Conservation (phyloP, 305 asterid genomes). For the Andrographis paniculata region DNA sequence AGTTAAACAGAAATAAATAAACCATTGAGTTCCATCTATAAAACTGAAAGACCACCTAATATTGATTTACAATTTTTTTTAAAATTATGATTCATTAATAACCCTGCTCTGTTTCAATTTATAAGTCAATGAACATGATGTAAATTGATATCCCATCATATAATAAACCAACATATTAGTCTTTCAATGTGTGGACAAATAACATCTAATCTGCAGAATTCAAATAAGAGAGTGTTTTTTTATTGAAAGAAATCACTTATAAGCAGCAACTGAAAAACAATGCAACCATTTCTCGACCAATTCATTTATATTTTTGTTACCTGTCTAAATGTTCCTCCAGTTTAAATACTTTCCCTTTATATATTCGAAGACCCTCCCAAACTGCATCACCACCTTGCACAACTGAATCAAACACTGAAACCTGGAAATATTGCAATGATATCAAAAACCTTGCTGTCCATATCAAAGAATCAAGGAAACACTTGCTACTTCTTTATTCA, state of each 20-base stretch:
- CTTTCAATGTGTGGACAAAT: too few relatives aligned
- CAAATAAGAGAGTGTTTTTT: neutral
- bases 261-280: neutral
- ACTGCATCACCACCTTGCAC: slow-evolving; percentile 99
- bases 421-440: slow-evolving; percentile 29
- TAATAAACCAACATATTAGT: too few relatives aligned
- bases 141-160: neutral
- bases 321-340: slow-evolving; percentile 95
- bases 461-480: slow-evolving; percentile 6
- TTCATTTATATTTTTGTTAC: slow-evolving; percentile 22
- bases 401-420: slow-evolving; percentile 87
- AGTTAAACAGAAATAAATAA: too few relatives aligned
- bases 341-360: slow-evolving; percentile 75
- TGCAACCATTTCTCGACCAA: neutral
- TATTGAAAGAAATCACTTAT: neutral
- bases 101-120: neutral
- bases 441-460: slow-evolving; percentile 7
- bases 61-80: too few relatives aligned
- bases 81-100: neutral
- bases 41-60: too few relatives aligned
- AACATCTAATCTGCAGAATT: too few relatives aligned
- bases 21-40: too few relatives aligned
- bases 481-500: neutral
- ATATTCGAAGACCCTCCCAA: slow-evolving; percentile 97
- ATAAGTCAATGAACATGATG: neutral